Evolutionary conservation across 768 basidiomycete genomes (phyloP).

Genomic region (Trametes gibbosa): DNA sequence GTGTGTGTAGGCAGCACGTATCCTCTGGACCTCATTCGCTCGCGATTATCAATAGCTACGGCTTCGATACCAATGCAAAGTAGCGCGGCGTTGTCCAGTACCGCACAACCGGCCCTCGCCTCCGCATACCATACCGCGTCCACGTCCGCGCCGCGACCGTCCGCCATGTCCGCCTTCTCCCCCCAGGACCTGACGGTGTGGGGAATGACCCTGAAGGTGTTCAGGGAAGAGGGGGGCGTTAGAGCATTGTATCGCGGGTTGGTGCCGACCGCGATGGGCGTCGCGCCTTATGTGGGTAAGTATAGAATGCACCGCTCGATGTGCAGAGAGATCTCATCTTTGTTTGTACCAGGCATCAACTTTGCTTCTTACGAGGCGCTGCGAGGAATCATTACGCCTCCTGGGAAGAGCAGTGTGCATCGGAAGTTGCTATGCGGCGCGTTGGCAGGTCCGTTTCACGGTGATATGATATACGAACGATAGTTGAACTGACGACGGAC

Average conservation of each 20-base stretch:
- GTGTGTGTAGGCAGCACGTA: constrained; percentile 68
- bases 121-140: constrained; percentile 55
- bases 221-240: constrained; percentile 90
- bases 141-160: constrained; percentile 24
- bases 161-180: constrained; percentile 38
- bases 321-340: background rate
- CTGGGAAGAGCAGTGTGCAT: constrained; percentile 63
- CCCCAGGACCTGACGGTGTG: constrained; percentile 64
- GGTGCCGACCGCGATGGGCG: constrained; percentile 80
- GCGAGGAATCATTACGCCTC: constrained; percentile 74
- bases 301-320: background rate
- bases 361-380: constrained; percentile 92
- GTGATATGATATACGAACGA: background rate
- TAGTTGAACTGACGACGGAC: constrained; percentile 4
- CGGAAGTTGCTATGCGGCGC: constrained; percentile 85
- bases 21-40: constrained; percentile 91
- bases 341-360: constrained; percentile 56
- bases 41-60: constrained; percentile 89
- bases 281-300: constrained; percentile 75
- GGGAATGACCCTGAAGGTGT: constrained; percentile 89
- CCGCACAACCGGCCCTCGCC: constrained; percentile 37
- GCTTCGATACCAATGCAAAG: constrained; percentile 55
- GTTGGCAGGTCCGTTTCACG: constrained; percentile 59
- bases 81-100: constrained; percentile 23
- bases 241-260: constrained; percentile 85